Percentiles rank a stretch among this genome's conserved stretches.
phyloP scores from a whole-genome alignment of 306 rosid species.

The Gleditsia sinensis region DNA sequence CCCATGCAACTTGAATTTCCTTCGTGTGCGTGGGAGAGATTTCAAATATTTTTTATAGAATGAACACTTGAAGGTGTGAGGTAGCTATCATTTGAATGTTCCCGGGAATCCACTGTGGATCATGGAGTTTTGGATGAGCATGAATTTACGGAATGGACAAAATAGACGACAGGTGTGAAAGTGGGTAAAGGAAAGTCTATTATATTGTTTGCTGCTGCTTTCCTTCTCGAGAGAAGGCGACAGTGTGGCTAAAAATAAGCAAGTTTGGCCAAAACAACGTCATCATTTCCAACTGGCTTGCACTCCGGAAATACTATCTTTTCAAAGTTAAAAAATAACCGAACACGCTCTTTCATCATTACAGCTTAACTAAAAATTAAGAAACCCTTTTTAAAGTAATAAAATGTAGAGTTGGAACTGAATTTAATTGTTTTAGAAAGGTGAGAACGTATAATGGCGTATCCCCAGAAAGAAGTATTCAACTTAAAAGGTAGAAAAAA shows the following conservation, averaged over 20 bases:
- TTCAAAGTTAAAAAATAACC: background rate
- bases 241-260: conserved; percentile 30
- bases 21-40: too few relatives aligned
- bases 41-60: background rate
- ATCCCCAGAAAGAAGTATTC: too few relatives aligned
- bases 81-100: conserved; percentile 29
- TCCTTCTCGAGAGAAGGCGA: conserved; percentile 12
- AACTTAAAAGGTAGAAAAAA: too few relatives aligned
- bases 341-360: background rate
- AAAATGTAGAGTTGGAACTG: too few relatives aligned
- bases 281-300: conserved; percentile 41
- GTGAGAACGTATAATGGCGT: too few relatives aligned
- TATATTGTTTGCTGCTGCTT: conserved; percentile 25
- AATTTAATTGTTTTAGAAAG: too few relatives aligned
- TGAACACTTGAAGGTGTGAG: background rate
- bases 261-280: conserved; percentile 38
- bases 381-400: too few relatives aligned
- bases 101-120: conserved; percentile 18
- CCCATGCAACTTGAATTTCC: too few relatives aligned
- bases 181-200: conserved; percentile 27
- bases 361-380: too few relatives aligned
- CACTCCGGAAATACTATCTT: conserved; percentile 29
- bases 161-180: conserved; percentile 39
- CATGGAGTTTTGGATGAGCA: conserved; percentile 37
- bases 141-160: conserved; percentile 40